A percentile compares a stretch with the other conserved stretches of the same genome.
Evolutionary conservation across 768 basidiomycete genomes (phyloP).

Genomic region (Pisolithus albus): DNA sequence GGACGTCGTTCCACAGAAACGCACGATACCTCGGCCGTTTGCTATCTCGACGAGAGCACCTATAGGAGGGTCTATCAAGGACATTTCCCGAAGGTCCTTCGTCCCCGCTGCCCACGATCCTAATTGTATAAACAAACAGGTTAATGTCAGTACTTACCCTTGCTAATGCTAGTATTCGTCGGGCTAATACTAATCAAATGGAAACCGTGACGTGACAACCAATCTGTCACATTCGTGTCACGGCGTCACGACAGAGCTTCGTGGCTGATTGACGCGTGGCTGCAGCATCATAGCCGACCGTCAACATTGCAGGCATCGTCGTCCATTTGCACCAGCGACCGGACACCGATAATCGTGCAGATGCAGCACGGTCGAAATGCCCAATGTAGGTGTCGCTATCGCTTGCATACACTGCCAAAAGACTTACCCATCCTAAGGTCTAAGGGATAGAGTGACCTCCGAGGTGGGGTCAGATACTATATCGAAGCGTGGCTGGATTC

Average conservation of each 20-base stretch:
- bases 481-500: conserved; percentile 51
- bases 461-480: conserved; percentile 46
- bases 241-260: neutral
- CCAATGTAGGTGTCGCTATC: conserved; percentile 14
- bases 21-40: conserved; percentile 76
- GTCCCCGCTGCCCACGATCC: no score
- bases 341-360: neutral
- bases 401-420: neutral
- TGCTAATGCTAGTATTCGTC: no score
- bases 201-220: no score
- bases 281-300: neutral
- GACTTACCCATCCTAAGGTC: conserved; percentile 7
- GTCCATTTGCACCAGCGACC: neutral
- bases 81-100: conserved; percentile 24
- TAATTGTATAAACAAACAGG: no score
- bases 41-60: conserved; percentile 76
- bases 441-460: conserved; percentile 15
- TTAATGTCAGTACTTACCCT: no score
- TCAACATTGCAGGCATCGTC: neutral
- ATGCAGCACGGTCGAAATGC: conserved; percentile 27
- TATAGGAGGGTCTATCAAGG: conserved; percentile 39
- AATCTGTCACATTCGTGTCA: neutral
- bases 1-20: conserved; percentile 77
- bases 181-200: no score
- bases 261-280: neutral